A percentile compares a stretch with the other conserved stretches of the same genome.
These are phyloP conservation scores for Ilyonectria mors-panacis DNA, from an alignment of 2,329 filamentous ascomycete species.

Conservation along the genomic window DNA sequence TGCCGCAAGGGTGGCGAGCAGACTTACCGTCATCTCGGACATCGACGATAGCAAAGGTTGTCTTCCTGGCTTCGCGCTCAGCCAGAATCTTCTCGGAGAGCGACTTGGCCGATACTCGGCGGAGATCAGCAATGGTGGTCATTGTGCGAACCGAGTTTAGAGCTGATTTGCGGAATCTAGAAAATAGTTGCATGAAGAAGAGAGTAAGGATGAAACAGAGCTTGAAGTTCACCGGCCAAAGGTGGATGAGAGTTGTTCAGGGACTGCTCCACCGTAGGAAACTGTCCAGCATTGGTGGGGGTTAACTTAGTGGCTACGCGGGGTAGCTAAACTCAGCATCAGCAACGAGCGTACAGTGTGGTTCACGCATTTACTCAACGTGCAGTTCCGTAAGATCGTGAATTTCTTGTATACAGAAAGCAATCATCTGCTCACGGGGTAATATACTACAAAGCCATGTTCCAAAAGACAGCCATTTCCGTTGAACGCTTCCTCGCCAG, in stretches of 20 bases:
- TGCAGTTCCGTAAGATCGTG: not conserved
- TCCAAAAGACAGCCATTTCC: slow-evolving; percentile 13
- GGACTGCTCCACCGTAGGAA: slow-evolving; percentile 1
- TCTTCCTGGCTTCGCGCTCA: slow-evolving; percentile 57
- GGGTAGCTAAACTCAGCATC: not conserved
- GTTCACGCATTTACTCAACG: not conserved
- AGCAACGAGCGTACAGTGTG: not conserved
- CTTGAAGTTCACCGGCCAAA: not conserved
- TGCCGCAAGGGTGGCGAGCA: slow-evolving; percentile 4
- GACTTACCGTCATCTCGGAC: slow-evolving; percentile 84
- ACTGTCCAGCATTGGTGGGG: not conserved
- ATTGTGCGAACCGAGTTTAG: slow-evolving; percentile 50
- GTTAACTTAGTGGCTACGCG: not conserved
- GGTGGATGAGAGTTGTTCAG: not conserved
- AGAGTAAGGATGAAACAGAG: not conserved
- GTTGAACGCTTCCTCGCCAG: slow-evolving; percentile 37
- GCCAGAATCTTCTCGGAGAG: slow-evolving; percentile 77
- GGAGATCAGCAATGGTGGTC: slow-evolving; percentile 73
- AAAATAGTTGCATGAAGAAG: slow-evolving; percentile 31
- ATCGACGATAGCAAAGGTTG: slow-evolving; percentile 82
- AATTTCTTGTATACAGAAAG: slow-evolving; percentile 15
- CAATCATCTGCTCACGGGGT: not conserved
- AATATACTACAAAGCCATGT: slow-evolving; percentile 11
- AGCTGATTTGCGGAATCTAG: slow-evolving; percentile 19
- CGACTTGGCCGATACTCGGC: slow-evolving; percentile 77